These are phyloP conservation scores for Nephelium lappaceum DNA, from an alignment of 345 rosid species.

Conservation along the genomic window DNA sequence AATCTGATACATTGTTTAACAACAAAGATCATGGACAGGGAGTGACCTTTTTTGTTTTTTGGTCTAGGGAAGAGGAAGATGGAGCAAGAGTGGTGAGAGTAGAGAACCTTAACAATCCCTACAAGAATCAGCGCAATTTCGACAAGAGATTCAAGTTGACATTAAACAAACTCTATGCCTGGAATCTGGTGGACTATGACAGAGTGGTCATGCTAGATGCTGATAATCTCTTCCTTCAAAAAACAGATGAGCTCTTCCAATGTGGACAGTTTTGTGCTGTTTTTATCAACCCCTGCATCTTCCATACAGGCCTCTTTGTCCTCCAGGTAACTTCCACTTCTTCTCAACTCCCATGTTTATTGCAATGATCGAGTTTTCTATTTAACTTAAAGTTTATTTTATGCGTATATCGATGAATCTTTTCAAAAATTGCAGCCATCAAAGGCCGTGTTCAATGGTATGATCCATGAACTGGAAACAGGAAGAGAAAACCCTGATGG, in stretches of 20 bases:
- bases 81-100: conserved; percentile 86
- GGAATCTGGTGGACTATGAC: conserved; percentile 81
- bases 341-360: neutral
- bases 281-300: conserved; percentile 95
- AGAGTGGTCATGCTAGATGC: conserved; percentile 92
- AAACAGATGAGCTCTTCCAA: conserved; percentile 85
- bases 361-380: too few relatives aligned
- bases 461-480: conserved; percentile 68
- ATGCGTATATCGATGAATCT: neutral
- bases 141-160: conserved; percentile 81
- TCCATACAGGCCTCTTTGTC: conserved; percentile 97
- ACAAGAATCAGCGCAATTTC: conserved; percentile 60
- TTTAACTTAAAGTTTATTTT: neutral
- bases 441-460: conserved; percentile 61
- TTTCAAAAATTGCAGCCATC: conserved; percentile 62
- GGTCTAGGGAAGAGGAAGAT: conserved; percentile 75
- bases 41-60: conserved; percentile 17
- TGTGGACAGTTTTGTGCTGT: conserved; percentile 96
- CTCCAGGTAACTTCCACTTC: conserved; percentile 50
- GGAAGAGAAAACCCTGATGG: conserved; percentile 82
- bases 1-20: neutral
- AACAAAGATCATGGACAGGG: neutral
- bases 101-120: conserved; percentile 86
- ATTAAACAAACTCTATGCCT: conserved; percentile 88
- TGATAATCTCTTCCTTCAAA: conserved; percentile 85